phyloP scores from a whole-genome alignment of 495 filamentous ascomycete species.

The Penicillium steckii region DNA sequence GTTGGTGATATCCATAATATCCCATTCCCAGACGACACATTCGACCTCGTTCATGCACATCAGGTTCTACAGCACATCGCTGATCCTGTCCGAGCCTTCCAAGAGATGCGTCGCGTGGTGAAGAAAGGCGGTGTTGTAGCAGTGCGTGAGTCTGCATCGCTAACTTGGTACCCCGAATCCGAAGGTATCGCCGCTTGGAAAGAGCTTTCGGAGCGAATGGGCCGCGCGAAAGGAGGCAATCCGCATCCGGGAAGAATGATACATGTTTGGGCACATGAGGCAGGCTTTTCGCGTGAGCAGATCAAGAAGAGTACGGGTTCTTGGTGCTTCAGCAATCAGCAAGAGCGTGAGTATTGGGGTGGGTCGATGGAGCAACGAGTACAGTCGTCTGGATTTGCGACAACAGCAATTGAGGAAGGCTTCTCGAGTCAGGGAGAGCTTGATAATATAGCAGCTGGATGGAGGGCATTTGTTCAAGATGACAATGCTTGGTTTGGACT shows the following conservation, averaged over 20 bases:
- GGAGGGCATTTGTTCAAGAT: slow-evolving; percentile 42
- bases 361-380: slow-evolving; percentile 45
- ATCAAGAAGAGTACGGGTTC: slow-evolving; percentile 39
- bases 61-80: slow-evolving; percentile 57
- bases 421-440: slow-evolving; percentile 38
- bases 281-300: slow-evolving; percentile 37
- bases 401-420: slow-evolving; percentile 34
- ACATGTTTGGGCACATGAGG: slow-evolving; percentile 48
- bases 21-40: slow-evolving; percentile 47
- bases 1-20: slow-evolving; percentile 47
- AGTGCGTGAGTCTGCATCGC: slow-evolving; percentile 43
- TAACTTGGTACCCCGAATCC: slow-evolving; percentile 49
- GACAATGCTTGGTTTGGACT: slow-evolving; percentile 53
- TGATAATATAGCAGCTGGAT: slow-evolving; percentile 37
- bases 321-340: slow-evolving; percentile 48
- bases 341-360: slow-evolving; percentile 49
- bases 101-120: slow-evolving; percentile 50
- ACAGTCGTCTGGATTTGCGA: slow-evolving; percentile 38
- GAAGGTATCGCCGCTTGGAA: slow-evolving; percentile 41
- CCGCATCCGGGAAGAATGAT: slow-evolving; percentile 47
- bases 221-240: slow-evolving; percentile 38
- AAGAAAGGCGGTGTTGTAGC: slow-evolving; percentile 56
- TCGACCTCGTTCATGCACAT: slow-evolving; percentile 60
- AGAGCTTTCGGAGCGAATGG: slow-evolving; percentile 32
- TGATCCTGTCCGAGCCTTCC: slow-evolving; percentile 42